Base-by-base conservation (phyloP, 805 yeast genomes). In the Lachancea sp. region DNA sequence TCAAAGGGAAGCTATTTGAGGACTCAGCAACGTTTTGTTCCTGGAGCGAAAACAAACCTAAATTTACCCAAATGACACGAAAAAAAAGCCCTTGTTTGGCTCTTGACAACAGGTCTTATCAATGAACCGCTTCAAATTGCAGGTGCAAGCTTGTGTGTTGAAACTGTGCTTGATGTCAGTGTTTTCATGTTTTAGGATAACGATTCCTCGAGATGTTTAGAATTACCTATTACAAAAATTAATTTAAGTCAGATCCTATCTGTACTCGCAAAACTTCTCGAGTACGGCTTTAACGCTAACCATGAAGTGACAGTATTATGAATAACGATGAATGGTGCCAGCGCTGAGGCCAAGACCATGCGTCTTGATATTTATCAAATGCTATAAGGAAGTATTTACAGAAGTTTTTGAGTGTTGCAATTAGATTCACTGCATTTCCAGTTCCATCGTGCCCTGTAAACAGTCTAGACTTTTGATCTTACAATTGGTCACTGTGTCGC, bases 401-500 rank as follows among this genome's bases (percentile, higher is more conserved):
- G n/a, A 10, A 19, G 38, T 36, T 11, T 22, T 13, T 20, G 10
- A 9, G n/a, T 17, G 4, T 29, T 36, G 13, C 13, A 7, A 5
- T 19, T n/a, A 11, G 5, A 9, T 4, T 18, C 32, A 33, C 16
- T 15, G 25, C 43, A 44, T 50, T 34, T 41, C 50, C 30, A 74
- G 45, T 9, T 66, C 58, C 31, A 76, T 56, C 5, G 55, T 49
- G 9, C 76, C 75, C 15, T 70, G 75, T 22, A 75, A 52, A 32
- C 72, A 62, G 49, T 74, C 77, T 3, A 75, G 58, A 35, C 65
- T 71, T 13, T 60, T 62, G 15, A 76, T 64, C 17, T 53, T 54
- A 25, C 75, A 72, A 40, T 64, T 62, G 7, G 59, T 63, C 3
- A 75, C 53, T 0, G 62, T 46, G 38, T 73, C 75, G 1, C 81